These are phyloP conservation scores for Circinella minor DNA, from an alignment of 371 early-diverging fungal species.

Conservation along the genomic window DNA sequence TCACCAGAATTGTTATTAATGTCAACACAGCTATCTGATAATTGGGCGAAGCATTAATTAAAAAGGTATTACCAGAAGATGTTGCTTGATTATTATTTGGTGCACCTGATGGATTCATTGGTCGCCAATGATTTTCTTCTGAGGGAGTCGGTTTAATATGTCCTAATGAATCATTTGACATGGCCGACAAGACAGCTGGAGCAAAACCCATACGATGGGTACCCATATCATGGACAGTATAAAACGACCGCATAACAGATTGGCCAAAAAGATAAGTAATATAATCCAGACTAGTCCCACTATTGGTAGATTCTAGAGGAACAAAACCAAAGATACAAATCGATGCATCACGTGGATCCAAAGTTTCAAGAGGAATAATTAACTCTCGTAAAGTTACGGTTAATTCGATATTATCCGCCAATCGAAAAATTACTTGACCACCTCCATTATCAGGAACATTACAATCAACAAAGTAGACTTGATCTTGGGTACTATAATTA, in stretches of 20 bases:
- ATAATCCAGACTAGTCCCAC: constrained; percentile 15
- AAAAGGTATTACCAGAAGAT: too few species aligned
- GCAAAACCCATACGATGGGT: constrained; percentile 47
- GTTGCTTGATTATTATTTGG: too few species aligned
- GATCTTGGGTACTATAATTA: background rate
- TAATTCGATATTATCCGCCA: constrained; percentile 8
- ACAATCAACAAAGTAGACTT: constrained; percentile 22
- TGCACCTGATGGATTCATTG: background rate
- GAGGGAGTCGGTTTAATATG: background rate
- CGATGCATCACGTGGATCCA: constrained; percentile 21
- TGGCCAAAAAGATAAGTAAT: constrained; percentile 38
- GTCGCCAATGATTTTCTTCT: background rate
- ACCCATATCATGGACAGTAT: constrained; percentile 48
- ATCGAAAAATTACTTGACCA: background rate
- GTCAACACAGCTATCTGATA: too few species aligned
- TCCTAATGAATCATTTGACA: background rate
- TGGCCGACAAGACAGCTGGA: constrained; percentile 17
- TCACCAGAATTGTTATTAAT: too few species aligned
- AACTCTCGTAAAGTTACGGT: constrained; percentile 36
- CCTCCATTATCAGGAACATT: background rate
- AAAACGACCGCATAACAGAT: constrained; percentile 42
- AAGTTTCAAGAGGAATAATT: constrained; percentile 36
- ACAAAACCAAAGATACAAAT: constrained; percentile 49
- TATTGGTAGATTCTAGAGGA: constrained; percentile 19
- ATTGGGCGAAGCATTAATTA: too few species aligned